Base-by-base conservation (phyloP, 345 rosid genomes). In the Citrus reticulata region DNA sequence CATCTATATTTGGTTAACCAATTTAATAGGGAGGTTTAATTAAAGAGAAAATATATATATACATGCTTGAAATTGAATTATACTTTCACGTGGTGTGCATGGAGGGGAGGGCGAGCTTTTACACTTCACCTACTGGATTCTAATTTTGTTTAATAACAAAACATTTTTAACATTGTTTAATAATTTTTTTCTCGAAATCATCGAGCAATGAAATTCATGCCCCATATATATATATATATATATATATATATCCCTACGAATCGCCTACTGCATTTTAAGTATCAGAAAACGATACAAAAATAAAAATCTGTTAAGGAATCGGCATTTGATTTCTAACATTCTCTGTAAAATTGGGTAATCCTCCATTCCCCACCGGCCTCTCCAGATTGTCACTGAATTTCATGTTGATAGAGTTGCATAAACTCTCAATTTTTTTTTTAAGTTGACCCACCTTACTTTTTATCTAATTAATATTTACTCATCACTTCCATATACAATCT, bases 241-340 rank as follows among this genome's bases (percentile, higher is more conserved):
- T 30, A 30, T 3, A 30, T 30, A 30, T 30, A 34, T 16, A 25
- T 24, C 46, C 3, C 19, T 69, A 35, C 58, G 46, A 39, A 68
- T 68, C 30, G 74, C 75, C 76, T 69, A 40, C 70, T 30, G 20
- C 49, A 59, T 40, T 60, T 40, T 60, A 57, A 73, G 72, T 63
- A 63, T 65, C 54, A 27, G 80, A 79, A 49, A 76, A 46, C 65
- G 55, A 78, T 40, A 69, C 10, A 9, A 13, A 37, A 59, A 35
- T 0, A 35, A n/a, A 51, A 49, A 6, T 51, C 39, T 40, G 58
- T 64, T 19, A 63, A 62, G 37, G 40, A 20, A 66, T 66, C 72
- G 9, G 37, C 79, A 57, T 57, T 30, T 65, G 6, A 46, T 42
- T 51, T 72, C 64, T 69, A 78, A 84, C 87, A 82, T 86, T 84